Evolutionary conservation across 73 alveolate genomes (phyloP).

Genomic region (Paramecium primaurelia): DNA sequence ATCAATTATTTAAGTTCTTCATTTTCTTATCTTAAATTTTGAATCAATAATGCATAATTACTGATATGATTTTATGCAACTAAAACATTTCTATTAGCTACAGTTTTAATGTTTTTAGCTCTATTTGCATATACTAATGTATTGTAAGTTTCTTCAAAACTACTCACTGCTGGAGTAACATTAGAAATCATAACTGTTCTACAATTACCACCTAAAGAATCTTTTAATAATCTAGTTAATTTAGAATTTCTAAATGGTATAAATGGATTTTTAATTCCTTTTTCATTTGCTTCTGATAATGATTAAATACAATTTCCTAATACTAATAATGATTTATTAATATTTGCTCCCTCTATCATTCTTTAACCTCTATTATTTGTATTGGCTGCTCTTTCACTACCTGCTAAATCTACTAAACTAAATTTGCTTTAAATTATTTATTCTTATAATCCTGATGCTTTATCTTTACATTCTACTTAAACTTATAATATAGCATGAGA

Average conservation of each 20-base stretch:
- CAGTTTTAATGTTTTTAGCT: constrained; percentile 98
- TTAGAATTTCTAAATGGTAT: constrained; percentile 99
- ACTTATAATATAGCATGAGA: constrained; percentile 95
- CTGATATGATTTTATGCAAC: constrained; percentile 96
- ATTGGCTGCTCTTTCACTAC: constrained; percentile 96
- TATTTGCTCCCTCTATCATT: constrained; percentile 98
- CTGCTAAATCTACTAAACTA: constrained; percentile 96
- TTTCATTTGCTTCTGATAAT: constrained; percentile 86
- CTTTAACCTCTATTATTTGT: constrained; percentile 98
- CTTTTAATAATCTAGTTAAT: constrained; percentile 97
- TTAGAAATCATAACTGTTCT: constrained; percentile 99
- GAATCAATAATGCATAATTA: constrained; percentile 93
- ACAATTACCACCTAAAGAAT: constrained; percentile 99
- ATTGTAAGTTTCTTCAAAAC: constrained; percentile 98
- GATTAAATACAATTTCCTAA: constrained; percentile 99
- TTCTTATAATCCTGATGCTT: constrained; percentile 64
- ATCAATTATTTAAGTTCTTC: constrained; percentile 41
- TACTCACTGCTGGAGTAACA: constrained; percentile 85
- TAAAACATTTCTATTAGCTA: constrained; percentile 87
- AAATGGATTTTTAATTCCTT: constrained; percentile 73
- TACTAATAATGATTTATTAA: constrained; percentile 94
- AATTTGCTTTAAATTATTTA: constrained; percentile 88
- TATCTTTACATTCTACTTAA: constrained; percentile 81
- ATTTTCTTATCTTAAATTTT: constrained; percentile 82
- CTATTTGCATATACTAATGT: constrained; percentile 99